phyloP scores from a whole-genome alignment of 805 yeast species.

The Candida insectalens region DNA sequence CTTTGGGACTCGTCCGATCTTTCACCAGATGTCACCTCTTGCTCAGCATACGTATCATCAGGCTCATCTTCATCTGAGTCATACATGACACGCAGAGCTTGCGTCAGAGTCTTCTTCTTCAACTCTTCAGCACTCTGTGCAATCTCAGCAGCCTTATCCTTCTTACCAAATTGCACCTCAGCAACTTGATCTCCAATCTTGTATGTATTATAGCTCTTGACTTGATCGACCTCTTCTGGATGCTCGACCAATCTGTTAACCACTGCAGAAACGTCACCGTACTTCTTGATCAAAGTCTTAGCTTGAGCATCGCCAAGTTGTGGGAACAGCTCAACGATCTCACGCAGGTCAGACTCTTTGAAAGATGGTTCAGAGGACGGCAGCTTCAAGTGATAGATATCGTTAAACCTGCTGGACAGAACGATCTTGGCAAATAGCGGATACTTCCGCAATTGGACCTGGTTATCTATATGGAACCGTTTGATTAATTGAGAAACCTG shows the following conservation, averaged over 20 bases:
- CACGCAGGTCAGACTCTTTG: slow-evolving; percentile 29
- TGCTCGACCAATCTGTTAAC: slow-evolving; percentile 56
- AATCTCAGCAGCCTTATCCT: slow-evolving; percentile 9
- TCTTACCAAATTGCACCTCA: slow-evolving; percentile 27
- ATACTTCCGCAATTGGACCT: slow-evolving; percentile 30
- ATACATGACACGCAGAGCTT: slow-evolving; percentile 53
- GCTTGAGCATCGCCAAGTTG: slow-evolving; percentile 39
- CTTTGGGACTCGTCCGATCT: slow-evolving; percentile 25
- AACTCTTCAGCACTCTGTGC: slow-evolving; percentile 28
- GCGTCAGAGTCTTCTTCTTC: slow-evolving; percentile 45
- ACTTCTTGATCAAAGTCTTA: slow-evolving; percentile 34
- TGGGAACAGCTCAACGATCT: slow-evolving; percentile 58
- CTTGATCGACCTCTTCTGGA: slow-evolving; percentile 32
- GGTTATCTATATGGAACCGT: slow-evolving; percentile 33
- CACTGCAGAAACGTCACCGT: slow-evolving; percentile 44
- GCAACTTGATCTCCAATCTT: slow-evolving; percentile 6
- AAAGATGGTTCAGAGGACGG: slow-evolving; percentile 17
- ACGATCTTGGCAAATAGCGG: slow-evolving; percentile 51
- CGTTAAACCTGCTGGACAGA: slow-evolving; percentile 35
- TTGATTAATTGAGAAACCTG: slow-evolving; percentile 32
- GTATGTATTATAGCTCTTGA: slow-evolving; percentile 21
- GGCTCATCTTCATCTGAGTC: slow-evolving; percentile 79
- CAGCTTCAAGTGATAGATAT: slow-evolving; percentile 34
- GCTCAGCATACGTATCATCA: slow-evolving; percentile 67
- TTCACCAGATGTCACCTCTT: slow-evolving; percentile 29